Evolutionary conservation across 2,329 filamentous ascomycete species (phyloP), one percentile per base, ranked within the genome.

Genomic region (Dactylellina leptospora): DNA sequence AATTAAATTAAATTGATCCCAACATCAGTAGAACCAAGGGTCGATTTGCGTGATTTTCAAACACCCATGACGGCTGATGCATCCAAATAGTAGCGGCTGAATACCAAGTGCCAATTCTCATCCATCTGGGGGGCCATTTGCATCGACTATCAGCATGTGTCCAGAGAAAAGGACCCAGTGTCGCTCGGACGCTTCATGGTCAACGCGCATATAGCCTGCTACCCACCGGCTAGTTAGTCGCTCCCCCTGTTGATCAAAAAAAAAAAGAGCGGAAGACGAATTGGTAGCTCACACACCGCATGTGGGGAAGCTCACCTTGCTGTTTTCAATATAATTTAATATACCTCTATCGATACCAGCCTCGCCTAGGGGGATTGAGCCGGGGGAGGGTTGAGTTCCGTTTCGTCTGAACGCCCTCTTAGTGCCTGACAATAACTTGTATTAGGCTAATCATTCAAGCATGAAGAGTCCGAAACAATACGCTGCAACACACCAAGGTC

Each of bases 331-430:
- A 58, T 63, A 70, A 51, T 63, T 71, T 63, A 63, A 71, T 63
- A 55, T 70, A 70, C 61, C 61, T 58, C 64, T 62, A 71, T 71
- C 66, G 59, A 63, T 71, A 27, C 33, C 44, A 56, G 45, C 36
- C 33, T 68, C 27, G 50, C 55, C 33, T 36, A 38, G 23, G 16
- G n/a, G 48, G 47, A 45, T 60, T 36, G n/a, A n/a, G n/a, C n/a
- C n/a, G n/a, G n/a, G n/a, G n/a, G n/a, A n/a, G n/a, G 59, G 13
- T n/a, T 40, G 13, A 40, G 18, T 38, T 22, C 50, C 28, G 40
- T 56, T 55, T 64, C 51, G 51, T 64, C 61, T 47, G 51, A 66
- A 66, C 61, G 36, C 42, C 61, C 30, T n/a, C n/a, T n/a, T n/a
- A n/a, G n/a, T n/a, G n/a, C n/a, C n/a, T n/a, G 59, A 63, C 48